These are phyloP conservation scores for Erythrophleum fordii DNA, from an alignment of 306 rosid species.

Conservation along the genomic window DNA sequence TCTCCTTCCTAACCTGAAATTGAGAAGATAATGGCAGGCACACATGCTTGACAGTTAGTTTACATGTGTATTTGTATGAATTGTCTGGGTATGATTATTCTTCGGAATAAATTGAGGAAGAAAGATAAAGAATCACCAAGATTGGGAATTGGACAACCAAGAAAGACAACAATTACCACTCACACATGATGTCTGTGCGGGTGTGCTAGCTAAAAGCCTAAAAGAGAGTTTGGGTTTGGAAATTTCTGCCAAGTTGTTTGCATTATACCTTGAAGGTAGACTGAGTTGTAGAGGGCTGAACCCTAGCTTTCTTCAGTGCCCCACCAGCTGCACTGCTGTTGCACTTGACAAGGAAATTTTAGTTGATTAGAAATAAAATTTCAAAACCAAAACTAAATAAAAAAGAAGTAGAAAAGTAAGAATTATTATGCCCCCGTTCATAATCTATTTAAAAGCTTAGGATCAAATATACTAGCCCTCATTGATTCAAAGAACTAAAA, in stretches of 20 bases:
- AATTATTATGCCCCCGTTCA: too few relatives aligned
- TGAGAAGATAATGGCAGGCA: conserved; percentile 39
- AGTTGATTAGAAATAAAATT: not conserved
- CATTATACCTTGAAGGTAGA: conserved; percentile 84
- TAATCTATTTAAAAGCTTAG: too few relatives aligned
- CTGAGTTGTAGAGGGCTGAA: conserved; percentile 79
- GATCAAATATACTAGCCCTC: not conserved
- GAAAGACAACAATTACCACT: conserved; percentile 76
- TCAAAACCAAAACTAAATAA: not conserved
- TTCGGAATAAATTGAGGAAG: conserved; percentile 39
- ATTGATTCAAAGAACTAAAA: conserved; percentile 13
- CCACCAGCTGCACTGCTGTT: conserved; percentile 76
- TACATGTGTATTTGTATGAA: conserved; percentile 39
- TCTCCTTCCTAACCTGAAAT: conserved; percentile 97
- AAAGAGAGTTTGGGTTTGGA: conserved; percentile 46
- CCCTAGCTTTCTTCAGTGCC: conserved; percentile 91
- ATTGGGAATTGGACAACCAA: conserved; percentile 68
- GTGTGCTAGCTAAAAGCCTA: conserved; percentile 14
- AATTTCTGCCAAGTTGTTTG: conserved; percentile 33
- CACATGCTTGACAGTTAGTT: conserved; percentile 46
- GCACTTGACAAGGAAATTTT: conserved; percentile 52
- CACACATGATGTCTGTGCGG: conserved; percentile 48
- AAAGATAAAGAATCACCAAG: conserved; percentile 56
- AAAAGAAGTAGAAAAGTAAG: not conserved
- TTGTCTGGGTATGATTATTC: conserved; percentile 37